These are phyloP conservation scores for Talaromyces liani DNA, from an alignment of 495 filamentous ascomycete species.

Conservation along the genomic window DNA sequence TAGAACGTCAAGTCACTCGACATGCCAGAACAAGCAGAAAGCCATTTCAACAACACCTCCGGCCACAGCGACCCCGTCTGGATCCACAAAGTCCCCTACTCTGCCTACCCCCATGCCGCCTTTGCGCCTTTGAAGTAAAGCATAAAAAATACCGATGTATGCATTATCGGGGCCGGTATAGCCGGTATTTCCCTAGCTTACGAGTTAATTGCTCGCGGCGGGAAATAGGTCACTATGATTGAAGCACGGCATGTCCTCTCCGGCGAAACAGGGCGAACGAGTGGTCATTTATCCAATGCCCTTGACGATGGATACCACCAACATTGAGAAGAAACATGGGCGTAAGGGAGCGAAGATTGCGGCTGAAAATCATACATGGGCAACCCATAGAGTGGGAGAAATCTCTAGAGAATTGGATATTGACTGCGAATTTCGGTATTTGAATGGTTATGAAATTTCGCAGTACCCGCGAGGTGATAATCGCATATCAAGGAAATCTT, in stretches of 20 bases:
- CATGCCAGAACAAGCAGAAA: slow-evolving; percentile 1
- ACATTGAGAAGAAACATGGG: slow-evolving; percentile 46
- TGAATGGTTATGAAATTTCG: slow-evolving; percentile 40
- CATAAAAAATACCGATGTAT: slow-evolving; percentile 31
- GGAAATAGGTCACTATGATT: slow-evolving; percentile 36
- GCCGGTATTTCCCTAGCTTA: slow-evolving; percentile 47
- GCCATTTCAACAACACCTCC: slow-evolving; percentile 40
- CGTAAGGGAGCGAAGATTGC: slow-evolving; percentile 37
- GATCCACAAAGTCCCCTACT: slow-evolving; percentile 42
- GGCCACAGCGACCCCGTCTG: slow-evolving; percentile 44
- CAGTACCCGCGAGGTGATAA: slow-evolving; percentile 24
- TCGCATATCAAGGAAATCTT: slow-evolving; percentile 22
- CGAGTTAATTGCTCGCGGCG: slow-evolving; percentile 43
- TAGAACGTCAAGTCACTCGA: no score
- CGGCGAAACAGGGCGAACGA: slow-evolving; percentile 47
- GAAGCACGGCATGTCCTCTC: slow-evolving; percentile 47
- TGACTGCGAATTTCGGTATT: slow-evolving; percentile 47
- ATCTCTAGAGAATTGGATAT: slow-evolving; percentile 38
- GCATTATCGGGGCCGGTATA: slow-evolving; percentile 49
- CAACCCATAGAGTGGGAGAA: slow-evolving; percentile 40
- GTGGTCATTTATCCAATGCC: slow-evolving; percentile 46
- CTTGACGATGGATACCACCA: slow-evolving; percentile 43
- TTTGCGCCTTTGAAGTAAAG: slow-evolving; percentile 33
- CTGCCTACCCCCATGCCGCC: slow-evolving; percentile 22
- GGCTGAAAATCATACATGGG: slow-evolving; percentile 49